Base-by-base conservation (phyloP, 2,329 filamentous ascomycete species). In the Botryotinia globosa region DNA sequence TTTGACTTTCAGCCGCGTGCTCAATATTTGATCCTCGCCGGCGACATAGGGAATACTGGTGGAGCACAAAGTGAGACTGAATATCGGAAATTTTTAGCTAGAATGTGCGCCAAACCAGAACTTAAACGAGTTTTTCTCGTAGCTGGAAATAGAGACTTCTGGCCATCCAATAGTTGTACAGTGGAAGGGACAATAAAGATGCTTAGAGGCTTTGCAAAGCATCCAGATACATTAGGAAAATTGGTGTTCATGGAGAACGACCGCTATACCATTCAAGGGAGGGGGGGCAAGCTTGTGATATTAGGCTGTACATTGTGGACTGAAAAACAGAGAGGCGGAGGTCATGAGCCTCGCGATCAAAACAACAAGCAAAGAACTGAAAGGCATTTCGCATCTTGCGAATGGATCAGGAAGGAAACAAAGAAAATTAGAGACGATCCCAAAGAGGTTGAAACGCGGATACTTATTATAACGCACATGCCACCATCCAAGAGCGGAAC, bases 391-490 rank as follows among this genome's bases (percentile, higher is more conserved):
- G 45, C 34, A 39, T 71, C 69, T 20, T 42, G 61, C 8, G 45
- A 42, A 1, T 56, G 20, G 18, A 51, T 71, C 18, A 39, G 61
- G 6, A 20, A 0, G 0, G 44, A 71, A 42, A 51, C 48, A 3
- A 45, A n/a, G 20, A 66, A 54, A 10, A 71, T 65, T 9, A 29
- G 69, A 29, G 42, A 54, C 1, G 44, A 71, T 44, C 45, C 45
- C 18, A 25, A 29, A 8, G 69, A 65, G 39, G 29, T 2, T 29
- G 37, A n/a, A 29, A 65, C 69, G 7, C 69, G 59, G 16, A 71
- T 71, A 32, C 34, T 71, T 20, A 71, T 65, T 5, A 70, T 70
- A 32, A 70, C 68, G n/a, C 68, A 70, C 22, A 62, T 64, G 59
- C 58, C 69, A n/a, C 69, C 59, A 14, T 71, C 69, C 16, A 64